Base-by-base conservation (phyloP, 148 eudicot species). In the Cornus kousa region DNA sequence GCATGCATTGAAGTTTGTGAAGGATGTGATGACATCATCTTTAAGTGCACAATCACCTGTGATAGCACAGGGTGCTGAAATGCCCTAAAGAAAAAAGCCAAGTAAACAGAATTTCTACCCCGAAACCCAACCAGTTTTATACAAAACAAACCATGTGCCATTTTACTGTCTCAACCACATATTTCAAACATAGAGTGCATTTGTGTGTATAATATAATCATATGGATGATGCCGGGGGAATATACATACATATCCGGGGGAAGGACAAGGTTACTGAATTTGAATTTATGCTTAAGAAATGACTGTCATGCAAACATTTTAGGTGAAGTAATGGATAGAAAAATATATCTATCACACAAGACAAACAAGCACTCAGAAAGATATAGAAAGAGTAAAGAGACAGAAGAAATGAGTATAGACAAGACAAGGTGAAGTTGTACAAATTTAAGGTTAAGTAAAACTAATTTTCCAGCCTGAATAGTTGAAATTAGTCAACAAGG, bases 11-110 rank as follows among this genome's bases (percentile, higher is more conserved):
- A 31, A 24, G 20, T 19, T 66, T 37, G 28, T 1, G 22, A 46
- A 24, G 39, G 75, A 68, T 24, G 71, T 16, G 76, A 75, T 74
- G 79, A 32, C 7, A 22, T 28, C 7, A 22, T 28, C 2, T 74
- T 60, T 62, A 12, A 35, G 37, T 35, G 43, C 5, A 31, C 69
- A 64, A 14, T 17, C 69, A 74, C 5, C 50, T 60, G 11, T n/a
- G 32, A 64, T 17, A 10, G 20, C 22, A n/a, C n/a, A 37, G 32
- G 53, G 69, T 33, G 13, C 66, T 55, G 31, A 32, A 60, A 9
- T 2, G 20, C 53, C 19, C 20, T 37, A 31, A 28, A 32, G 23
- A 60, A 59, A 57, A 0, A 57, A 57, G 64, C 64, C 14, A 1
- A 48, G 9, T 57, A 19, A 13, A 57, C 14, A 16, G 20, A 57